phyloP scores from a whole-genome alignment of 176 grass and related monocot species.

The Paspalum notatum region DNA sequence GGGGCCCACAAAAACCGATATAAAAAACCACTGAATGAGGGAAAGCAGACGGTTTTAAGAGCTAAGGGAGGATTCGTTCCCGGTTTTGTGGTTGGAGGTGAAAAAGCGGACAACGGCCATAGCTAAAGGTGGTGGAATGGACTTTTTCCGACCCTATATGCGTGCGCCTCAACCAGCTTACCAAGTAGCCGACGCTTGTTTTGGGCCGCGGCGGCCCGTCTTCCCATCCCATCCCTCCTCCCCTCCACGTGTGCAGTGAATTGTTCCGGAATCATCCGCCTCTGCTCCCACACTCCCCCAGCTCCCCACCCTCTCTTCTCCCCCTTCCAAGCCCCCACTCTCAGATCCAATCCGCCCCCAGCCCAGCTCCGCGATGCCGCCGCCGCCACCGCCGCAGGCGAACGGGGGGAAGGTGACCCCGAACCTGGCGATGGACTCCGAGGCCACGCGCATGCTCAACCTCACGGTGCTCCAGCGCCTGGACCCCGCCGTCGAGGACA shows the following conservation, averaged over 20 bases:
- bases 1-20: too few relatives aligned
- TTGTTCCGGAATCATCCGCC: conserved; percentile 17
- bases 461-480: conserved; percentile 94
- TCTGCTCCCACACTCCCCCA: not conserved
- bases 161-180: too few relatives aligned
- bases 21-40: too few relatives aligned
- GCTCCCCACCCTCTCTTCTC: not conserved
- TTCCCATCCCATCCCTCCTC: too few relatives aligned
- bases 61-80: too few relatives aligned
- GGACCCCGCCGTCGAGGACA: conserved; percentile 91
- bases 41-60: too few relatives aligned
- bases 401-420: conserved; percentile 79
- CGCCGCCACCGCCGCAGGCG: conserved; percentile 41
- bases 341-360: conserved; percentile 25
- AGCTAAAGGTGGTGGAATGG: too few relatives aligned
- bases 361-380: conserved; percentile 15
- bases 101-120: too few relatives aligned
- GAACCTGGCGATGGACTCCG: conserved; percentile 68
- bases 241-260: not conserved
- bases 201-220: too few relatives aligned
- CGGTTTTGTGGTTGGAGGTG: too few relatives aligned
- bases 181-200: too few relatives aligned
- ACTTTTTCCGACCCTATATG: too few relatives aligned
- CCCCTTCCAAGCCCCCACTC: not conserved
- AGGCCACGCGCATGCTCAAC: conserved; percentile 73